phyloP scores from a whole-genome alignment of 2,329 filamentous ascomycete species.

The Colletotrichum somersetense region DNA sequence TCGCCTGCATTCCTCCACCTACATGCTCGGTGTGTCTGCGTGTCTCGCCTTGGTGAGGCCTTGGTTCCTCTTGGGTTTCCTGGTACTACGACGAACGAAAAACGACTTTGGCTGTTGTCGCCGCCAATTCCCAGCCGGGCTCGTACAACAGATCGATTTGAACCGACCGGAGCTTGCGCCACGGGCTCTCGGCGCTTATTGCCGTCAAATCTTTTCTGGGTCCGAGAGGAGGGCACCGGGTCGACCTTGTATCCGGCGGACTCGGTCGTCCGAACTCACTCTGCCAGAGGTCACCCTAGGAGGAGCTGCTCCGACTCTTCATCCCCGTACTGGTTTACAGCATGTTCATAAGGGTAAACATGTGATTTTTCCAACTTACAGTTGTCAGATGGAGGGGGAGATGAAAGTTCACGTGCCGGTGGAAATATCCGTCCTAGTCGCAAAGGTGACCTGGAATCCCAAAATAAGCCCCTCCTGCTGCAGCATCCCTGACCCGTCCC shows the following conservation, averaged over 20 bases:
- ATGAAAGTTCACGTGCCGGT: constrained; percentile 65
- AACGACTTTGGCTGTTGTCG: not conserved
- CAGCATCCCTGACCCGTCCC: constrained; percentile 62
- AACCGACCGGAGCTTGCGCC: too few species aligned
- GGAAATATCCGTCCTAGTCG: constrained; percentile 71
- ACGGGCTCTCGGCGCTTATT: too few species aligned
- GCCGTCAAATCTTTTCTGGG: too few species aligned
- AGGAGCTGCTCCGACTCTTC: too few species aligned
- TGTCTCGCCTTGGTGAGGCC: not conserved
- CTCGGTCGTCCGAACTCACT: too few species aligned
- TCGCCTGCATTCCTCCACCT: not conserved
- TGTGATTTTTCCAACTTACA: not conserved
- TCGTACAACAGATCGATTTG: too few species aligned
- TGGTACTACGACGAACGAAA: not conserved
- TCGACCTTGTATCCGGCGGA: too few species aligned
- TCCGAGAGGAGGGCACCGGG: too few species aligned
- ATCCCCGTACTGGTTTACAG: too few species aligned
- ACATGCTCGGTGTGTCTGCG: not conserved
- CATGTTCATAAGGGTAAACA: not conserved
- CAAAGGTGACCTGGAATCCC: constrained; percentile 68
- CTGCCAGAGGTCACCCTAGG: too few species aligned
- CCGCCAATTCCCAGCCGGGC: too few species aligned
- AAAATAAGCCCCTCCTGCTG: constrained; percentile 64
- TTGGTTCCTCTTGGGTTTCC: not conserved
- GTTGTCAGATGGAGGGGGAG: not conserved